A percentile compares a stretch with the other conserved stretches of the same genome.
Evolutionary conservation across 495 filamentous ascomycete genomes (phyloP).

Genomic region (Aspergillus leporis): DNA sequence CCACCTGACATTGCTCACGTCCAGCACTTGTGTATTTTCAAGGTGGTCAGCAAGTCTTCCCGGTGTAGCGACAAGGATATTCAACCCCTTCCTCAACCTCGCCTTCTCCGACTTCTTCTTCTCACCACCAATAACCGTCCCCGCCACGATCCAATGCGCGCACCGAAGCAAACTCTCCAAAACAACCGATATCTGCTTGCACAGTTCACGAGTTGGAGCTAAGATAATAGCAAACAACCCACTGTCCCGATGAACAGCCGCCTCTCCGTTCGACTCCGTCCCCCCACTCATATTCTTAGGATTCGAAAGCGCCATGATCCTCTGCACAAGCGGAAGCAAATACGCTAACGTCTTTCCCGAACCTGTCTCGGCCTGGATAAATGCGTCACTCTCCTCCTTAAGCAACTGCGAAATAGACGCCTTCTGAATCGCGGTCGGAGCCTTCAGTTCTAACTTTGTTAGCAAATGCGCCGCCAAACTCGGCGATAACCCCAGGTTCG

Average conservation of each 20-base stretch:
- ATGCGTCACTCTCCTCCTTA: constrained; percentile 84
- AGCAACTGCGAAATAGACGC: constrained; percentile 76
- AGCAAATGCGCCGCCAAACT: constrained; percentile 79
- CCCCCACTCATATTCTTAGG: constrained; percentile 23
- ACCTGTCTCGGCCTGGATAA: constrained; percentile 94
- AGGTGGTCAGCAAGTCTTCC: constrained; percentile 88
- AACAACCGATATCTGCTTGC: constrained; percentile 87
- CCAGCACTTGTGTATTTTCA: constrained; percentile 83
- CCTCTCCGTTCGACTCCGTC: constrained; percentile 34
- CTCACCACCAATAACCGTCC: constrained; percentile 92
- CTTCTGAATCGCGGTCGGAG: constrained; percentile 93
- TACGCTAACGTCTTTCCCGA: constrained; percentile 97
- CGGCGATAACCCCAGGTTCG: constrained; percentile 73
- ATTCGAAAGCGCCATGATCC: constrained; percentile 73
- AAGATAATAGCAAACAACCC: constrained; percentile 91
- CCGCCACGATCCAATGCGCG: constrained; percentile 85
- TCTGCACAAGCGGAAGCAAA: constrained; percentile 84
- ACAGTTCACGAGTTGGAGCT: constrained; percentile 88
- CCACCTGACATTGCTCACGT: constrained; percentile 89
- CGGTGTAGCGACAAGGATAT: constrained; percentile 93
- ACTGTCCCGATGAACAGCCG: constrained; percentile 70
- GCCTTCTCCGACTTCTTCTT: constrained; percentile 98
- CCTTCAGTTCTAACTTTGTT: constrained; percentile 82
- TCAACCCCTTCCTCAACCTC: constrained; percentile 84
- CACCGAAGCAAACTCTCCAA: constrained; percentile 79